Conservation (phyloP, 306 rosid species). For the Vicia villosa region DNA sequence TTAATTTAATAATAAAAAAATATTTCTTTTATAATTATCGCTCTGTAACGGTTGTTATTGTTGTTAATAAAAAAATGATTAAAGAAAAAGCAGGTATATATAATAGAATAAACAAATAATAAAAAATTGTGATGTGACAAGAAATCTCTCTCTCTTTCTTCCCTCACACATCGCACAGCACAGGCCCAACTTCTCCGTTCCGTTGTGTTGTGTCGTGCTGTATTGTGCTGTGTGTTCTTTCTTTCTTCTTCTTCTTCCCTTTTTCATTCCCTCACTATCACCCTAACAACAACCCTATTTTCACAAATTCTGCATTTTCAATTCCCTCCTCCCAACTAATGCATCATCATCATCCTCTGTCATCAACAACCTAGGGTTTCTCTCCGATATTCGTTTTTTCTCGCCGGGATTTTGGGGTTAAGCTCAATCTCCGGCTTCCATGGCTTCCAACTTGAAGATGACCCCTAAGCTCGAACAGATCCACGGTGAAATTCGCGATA, state of each 20-base stretch:
- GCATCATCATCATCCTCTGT: not conserved
- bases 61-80: no score
- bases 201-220: slow-evolving; percentile 24
- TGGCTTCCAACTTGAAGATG: slow-evolving; percentile 83
- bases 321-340: not conserved
- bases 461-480: slow-evolving; percentile 94
- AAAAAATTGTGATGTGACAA: not conserved
- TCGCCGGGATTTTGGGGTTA: slow-evolving; percentile 43
- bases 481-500: slow-evolving; percentile 94
- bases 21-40: no score
- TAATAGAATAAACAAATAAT: not conserved
- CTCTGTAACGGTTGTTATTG: no score
- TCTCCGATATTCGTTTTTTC: not conserved
- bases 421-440: slow-evolving; percentile 51
- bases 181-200: slow-evolving; percentile 34
- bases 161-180: slow-evolving; percentile 2
- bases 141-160: slow-evolving; percentile 17
- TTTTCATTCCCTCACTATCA: slow-evolving; percentile 12
- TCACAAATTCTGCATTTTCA: not conserved
- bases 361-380: slow-evolving; percentile 44
- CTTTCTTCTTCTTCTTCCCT: not conserved
- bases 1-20: no score
- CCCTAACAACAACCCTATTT: not conserved
- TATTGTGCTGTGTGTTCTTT: slow-evolving; percentile 2
- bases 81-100: no score